Conservation (phyloP, 306 rosid species). For the Albizia julibrissin region DNA sequence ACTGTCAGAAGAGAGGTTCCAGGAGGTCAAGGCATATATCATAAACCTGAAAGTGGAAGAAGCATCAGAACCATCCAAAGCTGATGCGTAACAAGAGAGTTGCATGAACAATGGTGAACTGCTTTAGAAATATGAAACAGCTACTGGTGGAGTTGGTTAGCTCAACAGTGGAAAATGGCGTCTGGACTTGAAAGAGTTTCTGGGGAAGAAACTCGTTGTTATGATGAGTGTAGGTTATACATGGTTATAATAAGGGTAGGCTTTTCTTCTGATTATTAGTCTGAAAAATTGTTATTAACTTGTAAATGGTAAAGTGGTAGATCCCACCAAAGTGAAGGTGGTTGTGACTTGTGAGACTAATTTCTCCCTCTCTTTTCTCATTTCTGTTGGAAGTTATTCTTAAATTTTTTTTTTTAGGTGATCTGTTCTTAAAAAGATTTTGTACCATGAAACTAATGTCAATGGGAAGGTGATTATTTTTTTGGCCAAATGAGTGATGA, state of each 20-base stretch:
- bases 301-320: neutral
- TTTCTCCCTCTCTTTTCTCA: neutral
- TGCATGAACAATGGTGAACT: neutral
- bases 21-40: conserved; percentile 25
- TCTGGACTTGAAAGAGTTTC: neutral
- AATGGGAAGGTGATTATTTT: neutral
- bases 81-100: neutral
- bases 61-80: neutral
- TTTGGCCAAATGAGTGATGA: neutral
- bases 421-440: no score
- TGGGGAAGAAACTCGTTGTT: neutral
- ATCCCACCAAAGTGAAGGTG: neutral
- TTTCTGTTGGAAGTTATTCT: neutral
- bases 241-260: neutral
- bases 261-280: neutral
- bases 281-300: neutral
- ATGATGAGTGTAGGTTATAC: neutral
- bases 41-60: conserved; percentile 16
- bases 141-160: neutral
- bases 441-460: neutral
- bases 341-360: neutral
- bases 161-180: neutral
- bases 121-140: neutral
- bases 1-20: conserved; percentile 31
- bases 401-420: no score